These are phyloP conservation scores for Stylosanthes scabra DNA, from an alignment of 331 rosid species.

Conservation along the genomic window DNA sequence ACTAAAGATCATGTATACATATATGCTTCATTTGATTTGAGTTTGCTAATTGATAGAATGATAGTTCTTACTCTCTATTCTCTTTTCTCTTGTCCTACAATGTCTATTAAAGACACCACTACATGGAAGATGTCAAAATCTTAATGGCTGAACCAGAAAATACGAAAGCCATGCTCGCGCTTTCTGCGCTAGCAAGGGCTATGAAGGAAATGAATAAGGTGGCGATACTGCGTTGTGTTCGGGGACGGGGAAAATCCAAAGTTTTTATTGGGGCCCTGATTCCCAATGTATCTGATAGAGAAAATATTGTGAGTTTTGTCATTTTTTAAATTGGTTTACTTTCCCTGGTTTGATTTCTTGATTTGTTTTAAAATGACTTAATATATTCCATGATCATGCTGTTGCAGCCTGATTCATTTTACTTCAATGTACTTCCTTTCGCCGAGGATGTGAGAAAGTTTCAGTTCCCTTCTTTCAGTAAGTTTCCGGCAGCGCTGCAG, in stretches of 20 bases:
- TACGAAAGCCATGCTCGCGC: slow-evolving; percentile 64
- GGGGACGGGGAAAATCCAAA: slow-evolving; percentile 81
- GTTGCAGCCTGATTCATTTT: slow-evolving; percentile 88
- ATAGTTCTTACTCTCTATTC: slow-evolving; percentile 20
- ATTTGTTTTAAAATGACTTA: slow-evolving; percentile 11
- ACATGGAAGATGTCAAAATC: slow-evolving; percentile 84
- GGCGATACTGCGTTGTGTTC: slow-evolving; percentile 86
- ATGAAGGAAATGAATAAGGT: slow-evolving; percentile 89
- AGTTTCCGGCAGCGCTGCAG: slow-evolving; percentile 62
- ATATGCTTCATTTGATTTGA: background rate
- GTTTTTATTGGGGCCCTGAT: slow-evolving; percentile 80
- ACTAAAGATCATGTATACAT: background rate
- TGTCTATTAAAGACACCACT: slow-evolving; percentile 63
- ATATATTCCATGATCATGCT: slow-evolving; percentile 34
- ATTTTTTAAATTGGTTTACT: background rate
- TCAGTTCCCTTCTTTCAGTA: slow-evolving; percentile 80
- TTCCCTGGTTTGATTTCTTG: slow-evolving; percentile 10
- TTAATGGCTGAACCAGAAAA: slow-evolving; percentile 83
- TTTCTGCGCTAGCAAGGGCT: slow-evolving; percentile 91
- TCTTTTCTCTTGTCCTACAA: slow-evolving; percentile 31
- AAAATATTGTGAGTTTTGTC: slow-evolving; percentile 67
- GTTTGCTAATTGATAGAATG: slow-evolving; percentile 25
- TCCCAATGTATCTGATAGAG: slow-evolving; percentile 70
- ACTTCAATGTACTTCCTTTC: slow-evolving; percentile 86
- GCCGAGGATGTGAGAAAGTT: slow-evolving; percentile 94